Percentiles rank a stretch among this genome's conserved stretches.
Evolutionary conservation across 805 yeast species (phyloP).

Genomic region (Saturnispora saitoi): DNA sequence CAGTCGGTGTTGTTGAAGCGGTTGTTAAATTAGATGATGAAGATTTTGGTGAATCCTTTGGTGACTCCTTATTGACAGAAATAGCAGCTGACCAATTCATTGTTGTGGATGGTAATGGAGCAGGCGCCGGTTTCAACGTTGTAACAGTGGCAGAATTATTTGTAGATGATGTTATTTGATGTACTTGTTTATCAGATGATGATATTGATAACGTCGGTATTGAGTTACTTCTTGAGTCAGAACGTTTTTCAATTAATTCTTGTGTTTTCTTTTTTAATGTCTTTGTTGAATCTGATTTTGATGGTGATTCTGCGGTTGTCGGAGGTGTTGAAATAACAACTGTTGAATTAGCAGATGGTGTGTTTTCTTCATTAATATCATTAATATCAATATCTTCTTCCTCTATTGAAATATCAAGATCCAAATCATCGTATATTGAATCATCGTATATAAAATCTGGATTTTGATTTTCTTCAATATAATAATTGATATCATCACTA

Average conservation of each 20-base stretch:
- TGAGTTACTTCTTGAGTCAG: slow-evolving; percentile 8
- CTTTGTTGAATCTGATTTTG: background rate
- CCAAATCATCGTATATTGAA: slow-evolving; percentile 82
- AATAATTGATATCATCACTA: slow-evolving; percentile 86
- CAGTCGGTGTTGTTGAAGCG: background rate
- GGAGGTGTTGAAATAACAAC: slow-evolving; percentile 6
- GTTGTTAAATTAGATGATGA: background rate
- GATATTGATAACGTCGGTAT: background rate
- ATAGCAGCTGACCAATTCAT: slow-evolving; percentile 30
- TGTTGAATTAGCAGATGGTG: slow-evolving; percentile 6
- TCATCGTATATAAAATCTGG: slow-evolving; percentile 94
- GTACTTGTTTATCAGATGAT: slow-evolving; percentile 12
- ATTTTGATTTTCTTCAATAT: slow-evolving; percentile 88
- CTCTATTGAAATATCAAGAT: slow-evolving; percentile 43
- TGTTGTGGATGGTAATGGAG: slow-evolving; percentile 27
- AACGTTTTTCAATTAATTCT: slow-evolving; percentile 5
- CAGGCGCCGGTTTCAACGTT: slow-evolving; percentile 30
- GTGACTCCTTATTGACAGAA: slow-evolving; percentile 16
- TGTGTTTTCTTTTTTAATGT: background rate
- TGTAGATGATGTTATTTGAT: slow-evolving; percentile 14
- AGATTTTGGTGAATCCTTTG: slow-evolving; percentile 1
- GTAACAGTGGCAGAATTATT: slow-evolving; percentile 19
- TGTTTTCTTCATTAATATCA: slow-evolving; percentile 15
- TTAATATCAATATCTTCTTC: slow-evolving; percentile 23
- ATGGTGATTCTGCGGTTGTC: slow-evolving; percentile 11